Conservation (phyloP, 495 filamentous ascomycete genomes). For the Podospora pseudocomata region DNA sequence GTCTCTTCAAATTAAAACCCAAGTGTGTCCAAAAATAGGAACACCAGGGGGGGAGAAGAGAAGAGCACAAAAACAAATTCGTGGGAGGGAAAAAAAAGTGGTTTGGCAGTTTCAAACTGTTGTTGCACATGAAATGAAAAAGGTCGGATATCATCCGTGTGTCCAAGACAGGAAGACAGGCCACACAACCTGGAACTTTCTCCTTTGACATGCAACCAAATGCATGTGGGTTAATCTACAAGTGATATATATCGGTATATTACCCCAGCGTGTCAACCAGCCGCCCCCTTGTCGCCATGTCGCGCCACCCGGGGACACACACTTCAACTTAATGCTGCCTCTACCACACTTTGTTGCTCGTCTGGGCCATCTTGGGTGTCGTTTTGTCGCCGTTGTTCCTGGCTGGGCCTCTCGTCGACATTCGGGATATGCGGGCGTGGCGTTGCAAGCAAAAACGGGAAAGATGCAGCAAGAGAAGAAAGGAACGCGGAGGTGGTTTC, state of each 20-base stretch:
- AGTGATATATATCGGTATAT: conserved; percentile 3
- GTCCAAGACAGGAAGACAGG: background rate
- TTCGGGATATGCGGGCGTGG: conserved; percentile 2
- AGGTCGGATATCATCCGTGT: background rate
- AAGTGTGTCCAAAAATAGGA: conserved; percentile 23
- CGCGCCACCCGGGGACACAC: background rate
- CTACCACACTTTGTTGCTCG: background rate
- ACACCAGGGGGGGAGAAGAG: background rate
- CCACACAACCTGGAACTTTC: background rate
- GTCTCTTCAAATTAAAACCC: background rate
- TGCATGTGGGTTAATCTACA: background rate
- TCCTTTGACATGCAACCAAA: background rate
- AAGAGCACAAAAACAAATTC: background rate
- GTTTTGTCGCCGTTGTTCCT: background rate
- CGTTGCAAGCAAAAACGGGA: background rate
- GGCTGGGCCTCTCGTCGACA: background rate
- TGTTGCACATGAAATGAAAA: background rate
- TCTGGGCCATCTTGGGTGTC: background rate
- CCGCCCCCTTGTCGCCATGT: background rate
- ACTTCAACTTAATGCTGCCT: background rate
- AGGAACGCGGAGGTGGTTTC: background rate
- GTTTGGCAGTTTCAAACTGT: background rate
- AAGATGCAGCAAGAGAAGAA: background rate
- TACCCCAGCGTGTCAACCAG: background rate
- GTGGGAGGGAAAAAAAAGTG: background rate